Base-by-base conservation (phyloP, 192 early-diverging fungal genomes). In the Backusella macrospora region DNA sequence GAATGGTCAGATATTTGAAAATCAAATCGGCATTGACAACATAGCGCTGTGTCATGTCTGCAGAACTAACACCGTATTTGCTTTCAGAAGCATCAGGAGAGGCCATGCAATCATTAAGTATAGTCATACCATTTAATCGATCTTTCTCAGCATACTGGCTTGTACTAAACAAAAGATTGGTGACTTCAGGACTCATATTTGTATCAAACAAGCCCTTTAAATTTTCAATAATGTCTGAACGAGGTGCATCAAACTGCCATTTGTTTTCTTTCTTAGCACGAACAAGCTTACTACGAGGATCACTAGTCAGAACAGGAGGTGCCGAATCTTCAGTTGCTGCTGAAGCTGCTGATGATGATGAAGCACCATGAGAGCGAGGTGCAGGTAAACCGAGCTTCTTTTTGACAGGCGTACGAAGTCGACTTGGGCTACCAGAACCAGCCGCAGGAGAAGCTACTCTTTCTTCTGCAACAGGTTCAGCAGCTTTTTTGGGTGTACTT, bases 91-190 rank as follows among this genome's bases (percentile, higher is more conserved):
- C 45, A 15, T 82, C 80, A 8, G 82, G 74, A 37, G 85, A 76
- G 26, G 78, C 78, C 13, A 96, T 75, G 29, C 81, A 86, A 34
- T 93, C 92, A 52, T 95, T 91, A 8, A 97, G 74, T 3, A 87
- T 52, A 0, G 83, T 86, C 43, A 97, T 72, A 0, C 87, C 95
- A 13, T 73, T 76, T 67, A 97, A 68, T 72, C 85, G 88, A 74
- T 94, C 93, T 66, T 91, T 89, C 72, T 97, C 96, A 78, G 93
- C 93, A 85, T 97, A 93, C 73, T 96, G 95, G 59, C 93, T 92
- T 0, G 82, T 88, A 68, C 90, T 91, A 67, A 96, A 97, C 77
- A 96, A 76, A 9, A 85, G 78, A 18, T 79, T 77, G 65, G 81
- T 74, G 14, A 97, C 70, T 23, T 83, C 77, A 7, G 89, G 80